phyloP scores from a whole-genome alignment of 2,329 filamentous ascomycete species.

The Sporothrix mexicana region DNA sequence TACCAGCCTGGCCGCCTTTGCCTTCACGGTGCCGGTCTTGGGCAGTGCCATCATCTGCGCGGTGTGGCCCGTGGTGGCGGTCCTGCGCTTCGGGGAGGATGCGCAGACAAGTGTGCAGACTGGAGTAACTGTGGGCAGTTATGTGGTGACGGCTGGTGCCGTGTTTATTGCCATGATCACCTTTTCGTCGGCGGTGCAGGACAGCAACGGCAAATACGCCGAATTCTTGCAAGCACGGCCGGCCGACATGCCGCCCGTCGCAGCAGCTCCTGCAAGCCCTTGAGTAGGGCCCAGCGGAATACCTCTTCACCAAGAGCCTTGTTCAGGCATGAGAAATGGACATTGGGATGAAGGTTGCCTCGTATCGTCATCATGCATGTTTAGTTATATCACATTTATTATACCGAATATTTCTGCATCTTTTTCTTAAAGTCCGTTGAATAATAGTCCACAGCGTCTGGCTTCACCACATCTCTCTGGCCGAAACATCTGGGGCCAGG shows the following conservation, averaged over 20 bases:
- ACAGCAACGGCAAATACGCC: background rate
- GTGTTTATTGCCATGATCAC: background rate
- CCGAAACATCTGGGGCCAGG: background rate
- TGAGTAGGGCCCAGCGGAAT: no score
- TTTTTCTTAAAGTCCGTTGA: no score
- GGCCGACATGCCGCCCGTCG: no score
- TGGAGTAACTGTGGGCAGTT: background rate
- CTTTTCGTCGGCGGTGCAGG: background rate
- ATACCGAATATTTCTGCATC: no score
- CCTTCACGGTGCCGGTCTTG: background rate
- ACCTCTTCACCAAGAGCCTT: no score
- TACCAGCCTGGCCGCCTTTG: background rate
- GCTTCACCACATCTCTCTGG: background rate
- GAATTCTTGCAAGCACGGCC: background rate
- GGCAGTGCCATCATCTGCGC: background rate
- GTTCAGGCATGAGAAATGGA: no score
- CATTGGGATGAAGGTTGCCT: no score
- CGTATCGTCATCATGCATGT: no score
- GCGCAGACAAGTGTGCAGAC: background rate
- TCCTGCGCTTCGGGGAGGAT: background rate
- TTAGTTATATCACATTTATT: no score
- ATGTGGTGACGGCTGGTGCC: background rate
- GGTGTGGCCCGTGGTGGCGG: background rate
- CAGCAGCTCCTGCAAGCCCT: no score
- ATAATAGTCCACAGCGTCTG: no score